A percentile compares a stretch with the other conserved stretches of the same genome.
phyloP scores from a whole-genome alignment of 2,329 filamentous ascomycete genomes.

The Verticillium zaregamsianum region DNA sequence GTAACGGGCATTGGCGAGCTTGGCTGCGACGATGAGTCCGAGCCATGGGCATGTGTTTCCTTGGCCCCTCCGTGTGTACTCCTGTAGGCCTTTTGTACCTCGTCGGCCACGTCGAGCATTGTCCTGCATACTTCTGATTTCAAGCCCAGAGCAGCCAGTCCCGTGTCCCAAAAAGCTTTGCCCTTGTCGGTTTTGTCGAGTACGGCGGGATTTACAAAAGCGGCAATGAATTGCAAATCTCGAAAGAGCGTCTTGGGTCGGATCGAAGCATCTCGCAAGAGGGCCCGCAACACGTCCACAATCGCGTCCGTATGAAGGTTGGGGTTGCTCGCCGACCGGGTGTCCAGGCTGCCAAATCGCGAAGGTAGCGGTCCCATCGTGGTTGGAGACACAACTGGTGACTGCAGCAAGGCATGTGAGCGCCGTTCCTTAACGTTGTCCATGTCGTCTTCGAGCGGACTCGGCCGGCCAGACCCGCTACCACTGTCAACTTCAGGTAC shows the following conservation, averaged over 20 bases:
- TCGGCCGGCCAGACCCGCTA: constrained; percentile 27
- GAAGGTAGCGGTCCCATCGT: background rate
- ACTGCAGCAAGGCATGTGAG: constrained; percentile 47
- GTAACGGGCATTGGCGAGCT: constrained; percentile 43
- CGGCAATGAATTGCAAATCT: constrained; percentile 71
- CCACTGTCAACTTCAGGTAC: constrained; percentile 17
- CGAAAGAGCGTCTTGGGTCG: constrained; percentile 79
- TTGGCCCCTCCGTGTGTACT: constrained; percentile 50
- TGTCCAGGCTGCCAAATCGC: background rate
- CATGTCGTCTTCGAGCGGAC: constrained; percentile 61
- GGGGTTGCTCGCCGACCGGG: background rate
- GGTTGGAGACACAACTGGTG: constrained; percentile 24
- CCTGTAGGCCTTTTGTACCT: constrained; percentile 57
- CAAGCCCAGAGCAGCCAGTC: constrained; percentile 78
- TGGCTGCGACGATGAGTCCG: constrained; percentile 16
- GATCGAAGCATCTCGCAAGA: constrained; percentile 64
- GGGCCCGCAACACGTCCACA: constrained; percentile 59
- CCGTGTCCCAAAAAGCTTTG: constrained; percentile 88
- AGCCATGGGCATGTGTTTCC: constrained; percentile 20
- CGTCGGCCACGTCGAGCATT: constrained; percentile 61
- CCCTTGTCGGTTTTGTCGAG: constrained; percentile 60
- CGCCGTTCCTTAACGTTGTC: constrained; percentile 67
- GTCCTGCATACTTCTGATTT: constrained; percentile 85
- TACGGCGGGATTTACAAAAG: constrained; percentile 57
- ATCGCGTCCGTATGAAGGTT: constrained; percentile 29